Evolutionary conservation across 2,329 filamentous ascomycete species (phyloP), one percentile per base, ranked within the genome.

Genomic region (Clarireedia sp.): DNA sequence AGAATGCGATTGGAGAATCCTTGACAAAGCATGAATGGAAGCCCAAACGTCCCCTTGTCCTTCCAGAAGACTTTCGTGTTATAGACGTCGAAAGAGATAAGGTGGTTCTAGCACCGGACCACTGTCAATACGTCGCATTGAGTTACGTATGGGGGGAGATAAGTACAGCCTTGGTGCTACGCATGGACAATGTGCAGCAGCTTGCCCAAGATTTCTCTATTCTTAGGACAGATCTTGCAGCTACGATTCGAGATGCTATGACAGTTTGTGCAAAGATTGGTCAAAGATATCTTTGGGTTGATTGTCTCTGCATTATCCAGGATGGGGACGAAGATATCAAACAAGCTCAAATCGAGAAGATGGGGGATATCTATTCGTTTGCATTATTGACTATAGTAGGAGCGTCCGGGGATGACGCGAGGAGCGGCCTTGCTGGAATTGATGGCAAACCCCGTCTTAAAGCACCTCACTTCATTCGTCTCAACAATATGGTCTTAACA

Each of bases 111-210:
- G 19, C 38, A n/a, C 37, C 38, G 21, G 16, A 43, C 8, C 8
- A 52, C 7, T 52, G 38, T 29, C 16, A 47, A 47, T 54, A 43
- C 26, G 51, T 47, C 3, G 43, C 51, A 14, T 36, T 54, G n/a
- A 54, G 51, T 19, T 54, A 54, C 21, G 51, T 54, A 17, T 54
- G 51, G 51, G 51, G 51, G 14, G 8, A 44, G 10, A 17, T 14
- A 10, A 47, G n/a, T 10, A 44, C 8, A 16, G 5, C 12, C 17
- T 16, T 51, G 49, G 9, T 16, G 38, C 14, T 29, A 26, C 19
- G 23, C 14, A 24, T n/a, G n/a, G 26, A 8, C 4, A 51, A 47
- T 19, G 23, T 51, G 3, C 9, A 43, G n/a, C 10, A 44, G 12
- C 38, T 51, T 10, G 38, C 12, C 4, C 4, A 44, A 9, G 26